These are phyloP conservation scores for Parmelia sp. DNA, from an alignment of 495 filamentous ascomycete genomes.

Conservation along the genomic window DNA sequence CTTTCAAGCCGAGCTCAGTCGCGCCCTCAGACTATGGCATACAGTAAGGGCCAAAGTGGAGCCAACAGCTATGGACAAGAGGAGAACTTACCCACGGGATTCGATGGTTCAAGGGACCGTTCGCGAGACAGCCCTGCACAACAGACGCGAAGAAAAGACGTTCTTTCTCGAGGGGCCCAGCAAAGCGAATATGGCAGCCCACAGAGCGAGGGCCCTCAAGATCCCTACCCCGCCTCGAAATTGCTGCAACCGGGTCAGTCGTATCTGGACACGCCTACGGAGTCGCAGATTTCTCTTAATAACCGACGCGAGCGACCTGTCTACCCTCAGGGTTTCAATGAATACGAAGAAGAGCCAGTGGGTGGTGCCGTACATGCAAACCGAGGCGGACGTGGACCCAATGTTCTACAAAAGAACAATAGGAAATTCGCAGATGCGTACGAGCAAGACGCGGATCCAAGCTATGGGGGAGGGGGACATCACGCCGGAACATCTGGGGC, in stretches of 20 bases:
- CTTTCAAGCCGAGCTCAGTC: conserved; percentile 21
- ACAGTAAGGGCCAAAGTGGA: conserved; percentile 18
- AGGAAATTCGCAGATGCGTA: conserved; percentile 87
- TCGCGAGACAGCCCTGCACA: conserved; percentile 12
- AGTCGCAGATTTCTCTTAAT: conserved; percentile 27
- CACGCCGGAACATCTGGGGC: conserved; percentile 78
- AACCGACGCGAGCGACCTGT: conserved; percentile 32
- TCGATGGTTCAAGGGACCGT: conserved; percentile 24
- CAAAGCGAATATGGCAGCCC: conserved; percentile 16
- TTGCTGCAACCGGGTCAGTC: conserved; percentile 18
- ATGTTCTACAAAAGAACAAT: conserved; percentile 72
- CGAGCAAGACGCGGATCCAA: conserved; percentile 60
- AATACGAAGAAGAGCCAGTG: conserved; percentile 36
- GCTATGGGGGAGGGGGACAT: conserved; percentile 41
- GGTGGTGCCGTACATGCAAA: conserved; percentile 40
- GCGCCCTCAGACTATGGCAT: conserved; percentile 26
- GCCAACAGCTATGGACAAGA: conserved; percentile 20
- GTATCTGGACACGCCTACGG: conserved; percentile 25
- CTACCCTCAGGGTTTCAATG: conserved; percentile 38
- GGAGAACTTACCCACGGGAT: conserved; percentile 10
- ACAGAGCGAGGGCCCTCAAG: conserved; percentile 19
- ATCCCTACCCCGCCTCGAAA: conserved; percentile 11
- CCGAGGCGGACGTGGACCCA: conserved; percentile 43
- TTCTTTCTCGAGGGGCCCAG: conserved; percentile 15
- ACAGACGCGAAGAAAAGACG: conserved; percentile 19